These are phyloP conservation scores for Yamadazyma diddensiae DNA, from an alignment of 1,139 yeast species.

Conservation along the genomic window DNA sequence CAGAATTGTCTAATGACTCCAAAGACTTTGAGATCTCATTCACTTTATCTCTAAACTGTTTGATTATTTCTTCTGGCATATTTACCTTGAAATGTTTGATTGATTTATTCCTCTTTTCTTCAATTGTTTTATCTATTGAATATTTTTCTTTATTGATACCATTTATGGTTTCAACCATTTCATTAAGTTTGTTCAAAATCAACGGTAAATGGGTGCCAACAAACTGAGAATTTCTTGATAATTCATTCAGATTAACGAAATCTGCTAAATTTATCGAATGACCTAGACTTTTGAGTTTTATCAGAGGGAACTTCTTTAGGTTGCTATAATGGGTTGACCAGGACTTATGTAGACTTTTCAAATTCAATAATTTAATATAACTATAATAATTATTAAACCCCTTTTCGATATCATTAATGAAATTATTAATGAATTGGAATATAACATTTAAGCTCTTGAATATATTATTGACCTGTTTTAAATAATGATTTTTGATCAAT, in stretches of 20 bases:
- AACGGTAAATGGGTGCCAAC: constrained; percentile 28
- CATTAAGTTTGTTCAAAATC: constrained; percentile 37
- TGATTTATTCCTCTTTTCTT: constrained; percentile 33
- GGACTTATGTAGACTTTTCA: constrained; percentile 42
- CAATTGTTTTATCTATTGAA: constrained; percentile 31
- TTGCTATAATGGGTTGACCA: constrained; percentile 49
- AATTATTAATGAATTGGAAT: constrained; percentile 55
- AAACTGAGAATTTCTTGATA: constrained; percentile 21
- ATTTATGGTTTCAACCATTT: constrained; percentile 29
- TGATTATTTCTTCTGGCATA: constrained; percentile 1
- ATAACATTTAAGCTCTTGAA: constrained; percentile 55
- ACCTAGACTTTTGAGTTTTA: constrained; percentile 16
- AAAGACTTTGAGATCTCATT: constrained; percentile 10
- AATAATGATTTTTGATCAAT: constrained; percentile 15
- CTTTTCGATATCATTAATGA: constrained; percentile 50
- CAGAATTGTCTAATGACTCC: constrained; percentile 3
- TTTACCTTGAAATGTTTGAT: constrained; percentile 26
- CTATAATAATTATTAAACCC: constrained; percentile 48
- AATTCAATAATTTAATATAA: constrained; percentile 43
- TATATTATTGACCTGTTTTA: constrained; percentile 35
- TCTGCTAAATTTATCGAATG: constrained; percentile 18
- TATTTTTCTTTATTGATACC: constrained; percentile 26
- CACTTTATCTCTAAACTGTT: constrained; percentile 4
- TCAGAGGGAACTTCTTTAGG: constrained; percentile 35
- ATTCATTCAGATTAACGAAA: constrained; percentile 25